A percentile compares a stretch with the other conserved stretches of the same genome.
Conservation (phyloP, 1,139 yeast species). For the Kurtzmaniella natalensis region DNA sequence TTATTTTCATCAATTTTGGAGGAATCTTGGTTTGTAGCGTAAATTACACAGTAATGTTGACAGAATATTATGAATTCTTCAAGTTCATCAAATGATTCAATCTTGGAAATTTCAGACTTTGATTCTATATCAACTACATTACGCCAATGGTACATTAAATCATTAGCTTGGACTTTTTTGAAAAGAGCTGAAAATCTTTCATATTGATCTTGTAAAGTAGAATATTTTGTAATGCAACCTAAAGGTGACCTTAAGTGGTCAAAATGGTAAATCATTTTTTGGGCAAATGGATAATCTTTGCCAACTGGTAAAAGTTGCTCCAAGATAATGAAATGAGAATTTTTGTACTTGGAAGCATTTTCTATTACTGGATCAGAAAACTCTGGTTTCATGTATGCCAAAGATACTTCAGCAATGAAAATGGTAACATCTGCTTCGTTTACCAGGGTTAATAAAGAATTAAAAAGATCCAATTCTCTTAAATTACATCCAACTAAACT, state of each 20-base stretch:
- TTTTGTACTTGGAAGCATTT: slow-evolving; percentile 41
- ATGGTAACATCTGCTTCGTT: slow-evolving; percentile 33
- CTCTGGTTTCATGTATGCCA: slow-evolving; percentile 72
- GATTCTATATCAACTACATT: slow-evolving; percentile 33
- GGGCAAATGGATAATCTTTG: slow-evolving; percentile 59
- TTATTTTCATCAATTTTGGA: not conserved
- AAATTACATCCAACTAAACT: slow-evolving; percentile 70
- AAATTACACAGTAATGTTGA: slow-evolving; percentile 69
- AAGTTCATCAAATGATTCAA: slow-evolving; percentile 79
- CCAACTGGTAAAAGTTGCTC: slow-evolving; percentile 75
- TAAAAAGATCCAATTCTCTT: slow-evolving; percentile 43
- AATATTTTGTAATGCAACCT: slow-evolving; percentile 61
- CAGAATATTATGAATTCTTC: slow-evolving; percentile 77
- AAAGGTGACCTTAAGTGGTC: slow-evolving; percentile 64
- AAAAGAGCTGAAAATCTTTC: slow-evolving; percentile 46
- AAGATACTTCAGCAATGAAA: slow-evolving; percentile 77
- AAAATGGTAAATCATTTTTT: slow-evolving; percentile 73
- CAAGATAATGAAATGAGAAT: slow-evolving; percentile 59
- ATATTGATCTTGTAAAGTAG: slow-evolving; percentile 45
- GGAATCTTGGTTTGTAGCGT: slow-evolving; percentile 47
- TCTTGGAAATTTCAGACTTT: slow-evolving; percentile 40
- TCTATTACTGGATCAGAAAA: slow-evolving; percentile 64
- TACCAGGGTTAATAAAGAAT: slow-evolving; percentile 25
- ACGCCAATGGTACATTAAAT: slow-evolving; percentile 58
- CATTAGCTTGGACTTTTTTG: slow-evolving; percentile 45